phyloP scores from a whole-genome alignment of 768 basidiomycete genomes.

The Dictyophora rubrovolvata region DNA sequence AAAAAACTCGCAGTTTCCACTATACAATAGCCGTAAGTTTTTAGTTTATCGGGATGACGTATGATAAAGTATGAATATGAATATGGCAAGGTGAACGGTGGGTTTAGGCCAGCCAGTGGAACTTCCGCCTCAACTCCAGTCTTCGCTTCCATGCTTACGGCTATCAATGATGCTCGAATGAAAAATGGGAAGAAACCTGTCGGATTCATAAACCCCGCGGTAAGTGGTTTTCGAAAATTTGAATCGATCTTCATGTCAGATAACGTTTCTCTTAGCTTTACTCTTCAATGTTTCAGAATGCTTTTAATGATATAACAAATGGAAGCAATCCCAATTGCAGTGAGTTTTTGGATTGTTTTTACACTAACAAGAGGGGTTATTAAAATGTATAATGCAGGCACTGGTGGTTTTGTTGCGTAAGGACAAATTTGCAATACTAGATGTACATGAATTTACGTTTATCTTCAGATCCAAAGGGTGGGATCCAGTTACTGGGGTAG shows the following conservation, averaged over 20 bases:
- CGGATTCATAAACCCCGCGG: conserved; percentile 36
- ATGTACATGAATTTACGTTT: too few species aligned
- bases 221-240: conserved; percentile 12
- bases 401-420: too few species aligned
- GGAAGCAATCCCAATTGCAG: conserved; percentile 33
- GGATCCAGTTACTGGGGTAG: background rate
- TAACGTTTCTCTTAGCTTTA: conserved; percentile 23
- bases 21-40: conserved; percentile 3
- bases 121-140: conserved; percentile 25
- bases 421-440: too few species aligned
- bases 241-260: background rate
- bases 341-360: conserved; percentile 7
- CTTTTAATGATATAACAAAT: conserved; percentile 32
- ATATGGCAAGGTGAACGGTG: conserved; percentile 14
- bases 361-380: too few species aligned
- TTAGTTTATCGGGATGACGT: background rate
- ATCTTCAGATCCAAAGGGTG: background rate
- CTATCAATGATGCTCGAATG: conserved; percentile 30
- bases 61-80: background rate
- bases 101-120: conserved; percentile 22
- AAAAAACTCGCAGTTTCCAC: background rate
- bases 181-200: conserved; percentile 25
- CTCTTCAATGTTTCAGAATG: conserved; percentile 20
- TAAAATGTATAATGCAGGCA: too few species aligned
- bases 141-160: conserved; percentile 26